Percentiles rank a stretch among this genome's conserved stretches.
These are phyloP conservation scores for Didymella keratinophila DNA, from an alignment of 2,329 filamentous ascomycete species.

Conservation along the genomic window DNA sequence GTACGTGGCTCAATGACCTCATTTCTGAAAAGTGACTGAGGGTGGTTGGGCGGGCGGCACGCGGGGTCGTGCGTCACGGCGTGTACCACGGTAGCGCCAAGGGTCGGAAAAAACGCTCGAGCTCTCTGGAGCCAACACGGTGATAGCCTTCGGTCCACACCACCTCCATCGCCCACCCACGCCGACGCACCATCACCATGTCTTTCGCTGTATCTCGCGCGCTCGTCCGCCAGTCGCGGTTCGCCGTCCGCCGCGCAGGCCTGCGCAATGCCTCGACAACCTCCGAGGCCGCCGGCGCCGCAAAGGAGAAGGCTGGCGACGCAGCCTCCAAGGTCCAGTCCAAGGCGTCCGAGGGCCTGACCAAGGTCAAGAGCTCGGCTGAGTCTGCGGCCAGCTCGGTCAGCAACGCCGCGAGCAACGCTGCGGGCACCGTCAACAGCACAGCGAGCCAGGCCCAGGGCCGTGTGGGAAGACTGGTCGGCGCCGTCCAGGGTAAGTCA, in stretches of 20 bases:
- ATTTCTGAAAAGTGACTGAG: too few species aligned
- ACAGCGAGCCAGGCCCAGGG: conserved; percentile 86
- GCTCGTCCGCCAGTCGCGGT: conserved; percentile 55
- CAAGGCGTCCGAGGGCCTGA: conserved; percentile 85
- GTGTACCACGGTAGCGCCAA: conserved; percentile 20
- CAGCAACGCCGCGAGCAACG: conserved; percentile 63
- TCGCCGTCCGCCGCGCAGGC: conserved; percentile 53
- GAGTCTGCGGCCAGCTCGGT: conserved; percentile 78
- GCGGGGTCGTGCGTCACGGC: too few species aligned
- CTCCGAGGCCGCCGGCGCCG: conserved; percentile 56
- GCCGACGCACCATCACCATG: conserved; percentile 50
- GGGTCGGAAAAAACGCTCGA: conserved; percentile 18
- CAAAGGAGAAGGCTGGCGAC: conserved; percentile 55
- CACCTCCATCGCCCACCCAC: conserved; percentile 19
- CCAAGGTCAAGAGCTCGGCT: conserved; percentile 80
- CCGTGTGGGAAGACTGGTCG: conserved; percentile 78
- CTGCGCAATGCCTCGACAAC: conserved; percentile 60
- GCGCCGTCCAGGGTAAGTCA: conserved; percentile 83
- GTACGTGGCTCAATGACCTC: too few species aligned
- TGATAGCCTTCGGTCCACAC: conserved; percentile 9
- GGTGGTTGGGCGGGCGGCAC: too few species aligned
- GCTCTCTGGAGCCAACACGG: conserved; percentile 8
- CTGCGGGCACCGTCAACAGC: conserved; percentile 79
- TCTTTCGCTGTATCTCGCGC: conserved; percentile 57
- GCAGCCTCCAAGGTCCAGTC: conserved; percentile 67